Evolutionary conservation across 129 eudicot genomes (phyloP).

Genomic region (Cynara cardunculus): DNA sequence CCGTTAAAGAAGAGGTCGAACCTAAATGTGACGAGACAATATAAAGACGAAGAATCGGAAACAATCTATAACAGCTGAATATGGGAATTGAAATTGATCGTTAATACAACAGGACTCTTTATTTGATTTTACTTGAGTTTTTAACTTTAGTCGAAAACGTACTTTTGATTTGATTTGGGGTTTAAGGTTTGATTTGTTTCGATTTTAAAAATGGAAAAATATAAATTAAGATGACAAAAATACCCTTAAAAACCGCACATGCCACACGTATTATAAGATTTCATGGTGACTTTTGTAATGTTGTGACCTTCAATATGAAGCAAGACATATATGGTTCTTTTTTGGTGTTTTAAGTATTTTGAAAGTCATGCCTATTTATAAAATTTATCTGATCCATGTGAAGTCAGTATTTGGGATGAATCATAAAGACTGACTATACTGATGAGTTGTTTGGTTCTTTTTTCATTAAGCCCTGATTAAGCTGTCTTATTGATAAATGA

Average conservation of each 20-base stretch:
- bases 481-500: neutral
- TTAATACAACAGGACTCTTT: neutral
- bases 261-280: neutral
- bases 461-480: too few species aligned
- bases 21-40: neutral
- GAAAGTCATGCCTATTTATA: neutral
- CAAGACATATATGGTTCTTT: neutral
- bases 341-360: neutral
- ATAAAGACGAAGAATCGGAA: neutral
- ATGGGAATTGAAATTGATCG: neutral
- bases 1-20: neutral
- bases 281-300: neutral
- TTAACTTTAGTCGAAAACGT: neutral
- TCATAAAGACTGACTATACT: neutral
- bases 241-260: neutral
- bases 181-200: neutral
- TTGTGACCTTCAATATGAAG: neutral
- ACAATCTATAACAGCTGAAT: neutral
- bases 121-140: neutral
- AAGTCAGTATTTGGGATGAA: neutral
- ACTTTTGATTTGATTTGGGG: neutral
- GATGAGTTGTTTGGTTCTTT: neutral
- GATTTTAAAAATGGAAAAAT: neutral
- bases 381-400: neutral
- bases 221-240: neutral